Base-by-base conservation (phyloP, 169 alveolate species). In the Plasmodium chabaudi region DNA sequence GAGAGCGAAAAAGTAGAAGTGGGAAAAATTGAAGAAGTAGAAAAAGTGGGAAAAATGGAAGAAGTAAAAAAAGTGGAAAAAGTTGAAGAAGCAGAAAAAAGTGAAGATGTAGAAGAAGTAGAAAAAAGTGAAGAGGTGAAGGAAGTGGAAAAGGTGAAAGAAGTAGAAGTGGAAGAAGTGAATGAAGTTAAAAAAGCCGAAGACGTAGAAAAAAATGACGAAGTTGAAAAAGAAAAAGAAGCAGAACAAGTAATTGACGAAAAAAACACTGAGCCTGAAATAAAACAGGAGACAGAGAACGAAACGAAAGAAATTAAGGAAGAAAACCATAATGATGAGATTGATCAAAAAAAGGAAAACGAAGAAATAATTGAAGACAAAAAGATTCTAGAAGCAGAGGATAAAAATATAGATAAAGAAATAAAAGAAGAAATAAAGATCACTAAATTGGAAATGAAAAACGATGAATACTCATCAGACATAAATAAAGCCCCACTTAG, bases 401-500 rank as follows among this genome's bases (percentile, higher is more conserved):
- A 21, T 27, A 39, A 25, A 15, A 17, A 42, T n/a, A 39, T 46
- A 19, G 55, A 46, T 55, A 39, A 70, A 17, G 67, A 72, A 13
- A 53, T 72, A 53, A n/a, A 3, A 9, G 23, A 55, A 9, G 56
- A 72, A 27, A 55, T 53, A 53, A 56, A 44, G 10, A 25, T 72
- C 13, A 15, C 27, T 27, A 72, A 72, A 9, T 72, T 72, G 21
- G 68, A 72, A 72, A 55, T 34, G n/a, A 72, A 55, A 10, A 72
- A 56, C 27, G 17, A 25, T n/a, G 44, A 21, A 6, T 53, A 72
- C 56, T 5, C 25, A 17, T 53, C 57, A 34, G 19, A 21, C n/a
- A 21, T 12, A 53, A 21, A 27, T 55, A 57, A 69, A 10, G 21
- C 6, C 2, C 63, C 4, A 69, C 7, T 21, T 46, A 69, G 5